Evolutionary conservation across 495 filamentous ascomycete species (phyloP).

Genomic region (Penicillium alfredii): DNA sequence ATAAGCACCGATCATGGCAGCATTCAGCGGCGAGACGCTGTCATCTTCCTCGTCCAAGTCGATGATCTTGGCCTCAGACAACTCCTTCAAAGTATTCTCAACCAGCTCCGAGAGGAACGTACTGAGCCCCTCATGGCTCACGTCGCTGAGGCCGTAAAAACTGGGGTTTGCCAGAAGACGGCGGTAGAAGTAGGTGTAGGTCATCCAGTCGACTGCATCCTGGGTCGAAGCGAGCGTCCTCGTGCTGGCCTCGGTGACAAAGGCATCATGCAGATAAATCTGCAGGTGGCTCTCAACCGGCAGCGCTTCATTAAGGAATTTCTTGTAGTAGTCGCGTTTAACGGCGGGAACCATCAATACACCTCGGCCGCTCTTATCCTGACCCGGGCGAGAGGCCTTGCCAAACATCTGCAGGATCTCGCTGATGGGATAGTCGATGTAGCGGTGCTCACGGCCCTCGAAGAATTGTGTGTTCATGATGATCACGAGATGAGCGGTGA

Average conservation of each 20-base stretch:
- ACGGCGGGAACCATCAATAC: conserved; percentile 92
- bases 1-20: conserved; percentile 96
- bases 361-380: conserved; percentile 78
- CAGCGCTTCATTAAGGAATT: conserved; percentile 94
- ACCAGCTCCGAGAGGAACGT: conserved; percentile 93
- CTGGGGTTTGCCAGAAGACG: conserved; percentile 94
- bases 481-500: conserved; percentile 81
- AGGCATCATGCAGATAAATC: conserved; percentile 86
- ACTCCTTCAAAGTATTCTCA: conserved; percentile 84
- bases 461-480: conserved; percentile 99
- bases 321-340: conserved; percentile 96
- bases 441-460: conserved; percentile 93
- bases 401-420: conserved; percentile 99
- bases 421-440: conserved; percentile 92
- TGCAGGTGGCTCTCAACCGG: conserved; percentile 94
- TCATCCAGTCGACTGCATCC: conserved; percentile 97
- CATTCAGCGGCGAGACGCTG: conserved; percentile 79
- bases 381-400: conserved; percentile 71
- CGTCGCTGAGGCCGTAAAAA: conserved; percentile 87
- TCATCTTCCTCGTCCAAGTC: conserved; percentile 97
- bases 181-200: conserved; percentile 97
- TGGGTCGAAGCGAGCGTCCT: conserved; percentile 90
- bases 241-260: conserved; percentile 93
- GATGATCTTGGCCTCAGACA: conserved; percentile 90
- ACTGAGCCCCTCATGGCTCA: conserved; percentile 87